Conservation (phyloP, 1,284 basidiomycete species). For the Bjerkandera adusta region DNA sequence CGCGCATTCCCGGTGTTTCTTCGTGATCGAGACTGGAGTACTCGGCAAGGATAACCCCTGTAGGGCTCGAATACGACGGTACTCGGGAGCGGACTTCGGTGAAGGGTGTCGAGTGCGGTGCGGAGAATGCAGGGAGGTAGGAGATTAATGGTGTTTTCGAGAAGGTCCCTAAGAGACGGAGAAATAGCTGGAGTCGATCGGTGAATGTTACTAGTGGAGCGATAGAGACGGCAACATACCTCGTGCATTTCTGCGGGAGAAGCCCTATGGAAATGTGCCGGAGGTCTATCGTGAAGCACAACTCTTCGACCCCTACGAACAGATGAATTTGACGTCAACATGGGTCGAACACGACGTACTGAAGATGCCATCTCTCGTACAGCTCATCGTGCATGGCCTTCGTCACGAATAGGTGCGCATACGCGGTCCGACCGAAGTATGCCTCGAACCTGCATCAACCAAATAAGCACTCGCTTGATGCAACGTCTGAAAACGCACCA, state of each 20-base stretch:
- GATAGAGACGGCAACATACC: constrained; percentile 37
- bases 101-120: constrained; percentile 65
- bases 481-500: constrained; percentile 43
- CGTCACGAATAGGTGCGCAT: constrained; percentile 94
- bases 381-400: constrained; percentile 80
- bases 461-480: not conserved
- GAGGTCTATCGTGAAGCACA: constrained; percentile 88
- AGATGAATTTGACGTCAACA: constrained; percentile 10
- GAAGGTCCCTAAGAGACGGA: constrained; percentile 42
- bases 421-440: constrained; percentile 76
- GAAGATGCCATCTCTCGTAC: constrained; percentile 71
- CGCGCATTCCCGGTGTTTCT: constrained; percentile 39
- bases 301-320: constrained; percentile 66
- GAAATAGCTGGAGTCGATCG: constrained; percentile 50
- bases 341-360: constrained; percentile 48
- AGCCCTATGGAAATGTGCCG: constrained; percentile 73
- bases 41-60: constrained; percentile 29
- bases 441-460: constrained; percentile 69
- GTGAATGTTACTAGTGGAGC: constrained; percentile 10
- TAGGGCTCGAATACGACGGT: constrained; percentile 11
- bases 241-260: constrained; percentile 72
- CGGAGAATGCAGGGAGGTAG: constrained; percentile 40
- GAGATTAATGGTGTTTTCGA: constrained; percentile 28
- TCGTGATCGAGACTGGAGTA: constrained; percentile 12
- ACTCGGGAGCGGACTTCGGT: constrained; percentile 40